These are phyloP conservation scores for Cladosporium halotolerans DNA, from an alignment of 2,329 filamentous ascomycete species.

Conservation along the genomic window DNA sequence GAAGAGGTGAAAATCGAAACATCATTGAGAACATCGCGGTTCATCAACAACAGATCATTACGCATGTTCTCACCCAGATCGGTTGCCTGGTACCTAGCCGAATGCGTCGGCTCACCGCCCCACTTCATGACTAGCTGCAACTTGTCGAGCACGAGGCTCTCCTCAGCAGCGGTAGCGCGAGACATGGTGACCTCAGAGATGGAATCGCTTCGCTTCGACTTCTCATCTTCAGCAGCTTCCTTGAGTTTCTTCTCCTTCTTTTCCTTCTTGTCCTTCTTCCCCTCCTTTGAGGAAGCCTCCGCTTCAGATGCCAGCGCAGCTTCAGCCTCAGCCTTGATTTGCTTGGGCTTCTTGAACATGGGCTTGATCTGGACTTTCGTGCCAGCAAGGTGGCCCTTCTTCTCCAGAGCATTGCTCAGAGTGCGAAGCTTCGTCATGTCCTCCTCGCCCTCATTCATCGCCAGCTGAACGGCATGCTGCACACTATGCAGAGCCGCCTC, in stretches of 20 bases:
- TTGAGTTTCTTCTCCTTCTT: constrained; percentile 14
- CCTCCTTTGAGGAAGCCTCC: constrained; percentile 35
- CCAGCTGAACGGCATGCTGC: constrained; percentile 75
- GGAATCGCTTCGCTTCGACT: constrained; percentile 63
- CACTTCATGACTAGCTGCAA: constrained; percentile 97
- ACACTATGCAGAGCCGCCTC: constrained; percentile 86
- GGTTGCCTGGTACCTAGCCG: constrained; percentile 89
- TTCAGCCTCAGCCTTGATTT: constrained; percentile 26
- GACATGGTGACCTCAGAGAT: constrained; percentile 87
- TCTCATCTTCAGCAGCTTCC: constrained; percentile 4
- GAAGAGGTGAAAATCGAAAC: constrained; percentile 95
- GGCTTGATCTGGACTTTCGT: constrained; percentile 99
- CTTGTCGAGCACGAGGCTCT: constrained; percentile 90
- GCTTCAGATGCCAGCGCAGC: constrained; percentile 46
- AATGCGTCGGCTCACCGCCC: constrained; percentile 97
- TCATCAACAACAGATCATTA: constrained; percentile 88
- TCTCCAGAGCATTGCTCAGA: constrained; percentile 78
- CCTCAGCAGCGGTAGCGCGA: constrained; percentile 85
- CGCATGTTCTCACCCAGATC: constrained; percentile 94
- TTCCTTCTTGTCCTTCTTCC: constrained; percentile 41
- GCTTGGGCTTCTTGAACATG: constrained; percentile 87
- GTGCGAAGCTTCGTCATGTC: constrained; percentile 80
- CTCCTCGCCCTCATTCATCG: constrained; percentile 72
- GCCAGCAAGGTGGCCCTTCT: constrained; percentile 89
- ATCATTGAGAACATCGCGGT: constrained; percentile 84